These are phyloP conservation scores for Pythium biforme DNA, from an alignment of 352 stramenopile genomes.

Conservation along the genomic window DNA sequence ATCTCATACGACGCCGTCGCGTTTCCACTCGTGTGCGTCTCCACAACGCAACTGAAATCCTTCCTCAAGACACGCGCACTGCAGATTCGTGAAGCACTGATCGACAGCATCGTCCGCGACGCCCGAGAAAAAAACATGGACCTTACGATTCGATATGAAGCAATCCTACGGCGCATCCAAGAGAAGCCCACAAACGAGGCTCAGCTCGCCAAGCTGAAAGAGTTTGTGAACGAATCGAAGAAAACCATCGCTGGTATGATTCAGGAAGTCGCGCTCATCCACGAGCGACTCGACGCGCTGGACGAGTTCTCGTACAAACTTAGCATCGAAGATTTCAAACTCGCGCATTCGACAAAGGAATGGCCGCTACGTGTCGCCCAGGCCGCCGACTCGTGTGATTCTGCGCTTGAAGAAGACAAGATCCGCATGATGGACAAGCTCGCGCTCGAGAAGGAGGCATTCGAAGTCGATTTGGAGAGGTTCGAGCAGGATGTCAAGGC, in stretches of 20 bases:
- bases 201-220: slow-evolving; percentile 87
- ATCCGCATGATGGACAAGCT: slow-evolving; percentile 94
- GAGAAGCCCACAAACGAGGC: slow-evolving; percentile 92
- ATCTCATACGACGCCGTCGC: slow-evolving; percentile 73
- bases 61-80: slow-evolving; percentile 68
- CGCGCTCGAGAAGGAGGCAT: slow-evolving; percentile 88
- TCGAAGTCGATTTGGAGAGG: slow-evolving; percentile 79
- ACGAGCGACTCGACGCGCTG: slow-evolving; percentile 68
- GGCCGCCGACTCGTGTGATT: slow-evolving; percentile 83
- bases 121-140: slow-evolving; percentile 80
- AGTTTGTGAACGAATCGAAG: slow-evolving; percentile 87
- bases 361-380: slow-evolving; percentile 81
- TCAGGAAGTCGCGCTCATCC: slow-evolving; percentile 72
- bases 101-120: slow-evolving; percentile 80
- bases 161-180: slow-evolving; percentile 87
- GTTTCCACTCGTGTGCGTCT: slow-evolving; percentile 81
- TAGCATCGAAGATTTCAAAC: slow-evolving; percentile 85
- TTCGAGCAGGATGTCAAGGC: slow-evolving; percentile 89
- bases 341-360: slow-evolving; percentile 90
- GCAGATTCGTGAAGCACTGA: slow-evolving; percentile 71
- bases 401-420: slow-evolving; percentile 90
- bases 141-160: slow-evolving; percentile 88
- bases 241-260: slow-evolving; percentile 72
- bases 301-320: slow-evolving; percentile 86
- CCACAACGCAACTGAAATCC: slow-evolving; percentile 61